Base-by-base conservation (phyloP, 768 basidiomycete species). In the Termitomyces sp. region DNA sequence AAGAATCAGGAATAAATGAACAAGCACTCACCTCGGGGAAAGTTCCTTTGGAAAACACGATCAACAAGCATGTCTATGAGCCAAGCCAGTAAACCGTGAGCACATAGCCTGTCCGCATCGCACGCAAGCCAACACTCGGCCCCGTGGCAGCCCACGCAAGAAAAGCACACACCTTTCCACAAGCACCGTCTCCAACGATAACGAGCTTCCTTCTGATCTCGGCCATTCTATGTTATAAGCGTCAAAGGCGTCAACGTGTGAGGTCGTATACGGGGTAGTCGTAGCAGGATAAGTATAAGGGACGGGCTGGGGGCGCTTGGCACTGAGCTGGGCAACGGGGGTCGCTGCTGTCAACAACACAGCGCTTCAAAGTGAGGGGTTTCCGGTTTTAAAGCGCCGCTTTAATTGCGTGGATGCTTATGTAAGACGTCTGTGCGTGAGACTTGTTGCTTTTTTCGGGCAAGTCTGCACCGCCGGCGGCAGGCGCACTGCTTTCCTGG, bases 181-280 rank as follows among this genome's bases (percentile, higher is more conserved):
- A 95, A 74, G 92, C 93, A 83, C 94, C 94, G 78, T 96, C 94
- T 72, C 95, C 95, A 63, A 98, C 95, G 72, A 98, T 97, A 72
- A 98, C 95, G 65, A 98, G 87, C 77, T 98, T 98, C 75, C 94
- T 89, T 76, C 95, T 85, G 74, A 98, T 96, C 80, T 97, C 95
- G 70, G 93, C 87, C 94, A 98, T 98, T 57, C 30, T 38, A 37
- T 53, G 54, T 45, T 51, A 35, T 26, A 28, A 42, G 28, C 41
- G 38, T 37, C 24, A 50, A 26, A 45, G 21, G 30, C 10, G 17
- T 53, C 21, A 51, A 21, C 26, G 53, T 34, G 49, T 19, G 26
- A 11, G 38, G 26, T 54, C 21, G 32, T 30, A 19, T 38, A 51
- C 10, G n/a, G n/a, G 17, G 37, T 21, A 42, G 44, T 41, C 10